Conservation (phyloP, 495 filamentous ascomycete genomes). For the Parathielavia appendiculata region DNA sequence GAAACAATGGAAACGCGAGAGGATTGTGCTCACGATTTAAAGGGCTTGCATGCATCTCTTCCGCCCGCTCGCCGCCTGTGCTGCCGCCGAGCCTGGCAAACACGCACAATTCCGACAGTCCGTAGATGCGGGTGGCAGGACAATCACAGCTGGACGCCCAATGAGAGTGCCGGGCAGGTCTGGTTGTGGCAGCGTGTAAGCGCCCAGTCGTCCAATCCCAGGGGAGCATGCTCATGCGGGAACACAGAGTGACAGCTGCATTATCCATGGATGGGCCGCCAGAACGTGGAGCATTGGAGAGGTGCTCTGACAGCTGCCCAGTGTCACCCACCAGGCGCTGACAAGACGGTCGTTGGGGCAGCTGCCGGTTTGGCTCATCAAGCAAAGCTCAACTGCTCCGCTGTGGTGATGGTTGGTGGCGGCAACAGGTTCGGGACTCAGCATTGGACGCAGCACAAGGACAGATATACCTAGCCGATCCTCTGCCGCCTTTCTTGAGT, state of each 20-base stretch:
- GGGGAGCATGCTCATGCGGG: slow-evolving; percentile 6
- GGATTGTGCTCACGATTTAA: slow-evolving; percentile 14
- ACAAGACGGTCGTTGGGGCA: neutral
- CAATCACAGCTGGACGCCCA: slow-evolving; percentile 29
- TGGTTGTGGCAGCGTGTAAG: slow-evolving; percentile 25
- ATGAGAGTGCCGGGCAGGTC: slow-evolving; percentile 21
- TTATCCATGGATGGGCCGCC: neutral
- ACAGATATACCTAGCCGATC: too few relatives aligned
- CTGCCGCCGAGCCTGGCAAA: slow-evolving; percentile 24
- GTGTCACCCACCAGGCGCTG: slow-evolving; percentile 1
- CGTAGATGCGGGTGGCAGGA: slow-evolving; percentile 29
- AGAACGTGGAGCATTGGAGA: neutral
- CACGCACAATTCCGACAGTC: slow-evolving; percentile 21
- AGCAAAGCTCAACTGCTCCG: too few relatives aligned
- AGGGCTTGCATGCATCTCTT: neutral
- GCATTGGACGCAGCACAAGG: too few relatives aligned
- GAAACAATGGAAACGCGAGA: slow-evolving; percentile 11
- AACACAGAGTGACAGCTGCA: slow-evolving; percentile 6
- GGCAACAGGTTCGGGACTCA: too few relatives aligned
- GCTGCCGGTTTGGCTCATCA: slow-evolving; percentile 4
- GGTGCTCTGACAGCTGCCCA: neutral
- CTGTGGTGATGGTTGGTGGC: too few relatives aligned
- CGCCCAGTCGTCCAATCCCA: slow-evolving; percentile 28
- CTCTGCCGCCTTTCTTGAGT: too few relatives aligned
- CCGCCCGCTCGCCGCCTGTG: slow-evolving; percentile 2